Evolutionary conservation across 352 stramenopile genomes (phyloP), one percentile per base, ranked within the genome.

Genomic region (Phytophthora cryptogea): DNA sequence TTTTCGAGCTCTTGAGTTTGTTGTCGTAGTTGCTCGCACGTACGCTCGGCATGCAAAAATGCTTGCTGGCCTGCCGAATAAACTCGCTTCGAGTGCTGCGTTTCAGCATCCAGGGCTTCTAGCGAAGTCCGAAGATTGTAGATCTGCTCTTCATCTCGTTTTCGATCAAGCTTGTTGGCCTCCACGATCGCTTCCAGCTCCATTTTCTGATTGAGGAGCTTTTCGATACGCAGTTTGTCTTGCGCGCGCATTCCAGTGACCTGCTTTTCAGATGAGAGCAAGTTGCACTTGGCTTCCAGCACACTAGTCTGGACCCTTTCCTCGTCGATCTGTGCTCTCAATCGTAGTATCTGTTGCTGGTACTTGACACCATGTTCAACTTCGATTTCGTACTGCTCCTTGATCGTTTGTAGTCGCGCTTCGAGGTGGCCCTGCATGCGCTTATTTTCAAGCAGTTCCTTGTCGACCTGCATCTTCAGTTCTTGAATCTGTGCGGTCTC

Each of bases 51-150:
- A 48, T 92, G 77, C 10, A 90, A 41, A 42, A 91, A 90, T 0
- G 86, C 85, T 45, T 91, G 85, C 31, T 95, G 86, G 0, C 83
- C 80, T 5, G 82, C 75, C 7, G 83, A 89, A 27, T 89, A 92
- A 2, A 92, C 79, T 7, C 83, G 80, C 43, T 95, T 93, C 7
- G 77, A 80, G 56, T 92, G 82, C 46, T 95, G 86, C 48, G 91
- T 70, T 43, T 95, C 83, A 0, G 75, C 68, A 40, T 92, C 86
- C n/a, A 95, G 32, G 0, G 81, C 66, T 36, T 92, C 83, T 4
- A 94, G 54, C 6, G 82, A 89, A 43, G 73, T 64, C 8, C 76
- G 69, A 11, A 92, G 51, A 43, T 73, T 89, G 64, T 70, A 83
- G 40, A 94, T 84, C 51, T 90, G 72, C 44, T 92, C 83, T 23